Evolutionary conservation across 2,329 filamentous ascomycete genomes (phyloP).

Genomic region (Monilinia polystroma): DNA sequence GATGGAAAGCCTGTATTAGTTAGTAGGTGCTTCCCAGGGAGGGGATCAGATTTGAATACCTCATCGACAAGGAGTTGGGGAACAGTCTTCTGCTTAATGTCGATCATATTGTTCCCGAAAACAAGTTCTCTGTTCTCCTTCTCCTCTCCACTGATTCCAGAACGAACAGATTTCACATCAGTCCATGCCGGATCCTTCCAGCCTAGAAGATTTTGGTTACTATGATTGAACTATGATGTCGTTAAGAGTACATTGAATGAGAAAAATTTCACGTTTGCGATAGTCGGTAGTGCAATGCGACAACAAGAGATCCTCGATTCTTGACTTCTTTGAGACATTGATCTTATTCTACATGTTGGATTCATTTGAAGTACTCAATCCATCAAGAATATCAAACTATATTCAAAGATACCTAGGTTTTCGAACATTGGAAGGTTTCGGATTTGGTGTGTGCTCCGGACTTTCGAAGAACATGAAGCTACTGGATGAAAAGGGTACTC

Average conservation of each 20-base stretch:
- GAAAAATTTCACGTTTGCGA: not conserved
- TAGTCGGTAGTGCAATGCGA: not conserved
- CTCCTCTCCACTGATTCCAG: constrained; percentile 84
- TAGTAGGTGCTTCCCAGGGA: constrained; percentile 27
- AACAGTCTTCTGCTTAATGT: constrained; percentile 86
- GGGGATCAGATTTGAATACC: constrained; percentile 46
- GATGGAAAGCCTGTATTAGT: constrained; percentile 83
- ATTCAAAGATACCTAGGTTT: not conserved
- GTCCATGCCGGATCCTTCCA: constrained; percentile 96
- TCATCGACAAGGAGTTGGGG: constrained; percentile 86
- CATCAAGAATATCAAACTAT: not conserved
- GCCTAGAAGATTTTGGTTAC: constrained; percentile 11
- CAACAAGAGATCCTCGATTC: not conserved
- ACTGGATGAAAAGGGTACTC: constrained; percentile 3
- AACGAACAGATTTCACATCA: constrained; percentile 69
- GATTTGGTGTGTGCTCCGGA: not conserved
- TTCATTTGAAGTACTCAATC: not conserved
- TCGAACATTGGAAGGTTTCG: not conserved
- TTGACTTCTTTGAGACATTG: not conserved
- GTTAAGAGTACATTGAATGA: not conserved
- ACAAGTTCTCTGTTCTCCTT: constrained; percentile 78
- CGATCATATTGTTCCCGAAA: constrained; percentile 87
- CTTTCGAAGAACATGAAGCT: not conserved
- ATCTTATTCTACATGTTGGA: not conserved
- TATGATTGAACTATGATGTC: not conserved